Evolutionary conservation across 2,329 filamentous ascomycete species (phyloP), one percentile per base, ranked within the genome.

Genomic region (Alternaria viburni): DNA sequence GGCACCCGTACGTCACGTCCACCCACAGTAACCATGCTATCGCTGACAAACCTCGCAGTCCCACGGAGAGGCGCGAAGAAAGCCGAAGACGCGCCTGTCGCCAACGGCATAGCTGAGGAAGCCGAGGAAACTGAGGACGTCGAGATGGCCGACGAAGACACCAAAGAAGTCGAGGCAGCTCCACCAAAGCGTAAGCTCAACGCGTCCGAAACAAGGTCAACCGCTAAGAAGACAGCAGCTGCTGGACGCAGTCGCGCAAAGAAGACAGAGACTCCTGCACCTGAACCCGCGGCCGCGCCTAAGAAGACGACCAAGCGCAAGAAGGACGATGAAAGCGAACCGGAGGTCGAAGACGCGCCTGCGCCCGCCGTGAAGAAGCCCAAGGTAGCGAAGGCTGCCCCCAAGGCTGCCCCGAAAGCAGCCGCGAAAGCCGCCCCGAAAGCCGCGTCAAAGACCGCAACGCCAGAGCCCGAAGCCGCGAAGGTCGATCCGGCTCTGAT

Each of bases 271-370:
- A 71, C 66, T 21, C 67, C 75, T 32, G 69, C 68, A 8, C 62
- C 60, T 13, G 70, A 65, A 36, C 55, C 68, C 30, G 65, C 67
- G 36, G 50, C 57, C 46, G 67, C 61, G 36, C 60, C 66, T 12
- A 57, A 65, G 19, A 70, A 68, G 65, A 65, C 65, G 57, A 66
- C 61, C 9, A 78, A 78, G 69, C 74, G 74, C 65, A 77, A 78
- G 67, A 74, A 77, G 65, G 74, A 69, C 21, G 74, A 71, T 13
- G 69, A 70, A 49, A 70, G 62, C 58, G 72, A 73, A 23, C 55
- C 64, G 7, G 70, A 70, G 46, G 65, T 64, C 17, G 63, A 71
- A 43, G 65, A 65, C 17, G 63, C 66, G 23, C 64, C 66, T 15
- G 67, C 67, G 59, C 74, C 72, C 25, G 67, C 61, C 45, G 67